These are phyloP conservation scores for Karstenula rhodostoma DNA, from an alignment of 2,329 filamentous ascomycete genomes.

Conservation along the genomic window DNA sequence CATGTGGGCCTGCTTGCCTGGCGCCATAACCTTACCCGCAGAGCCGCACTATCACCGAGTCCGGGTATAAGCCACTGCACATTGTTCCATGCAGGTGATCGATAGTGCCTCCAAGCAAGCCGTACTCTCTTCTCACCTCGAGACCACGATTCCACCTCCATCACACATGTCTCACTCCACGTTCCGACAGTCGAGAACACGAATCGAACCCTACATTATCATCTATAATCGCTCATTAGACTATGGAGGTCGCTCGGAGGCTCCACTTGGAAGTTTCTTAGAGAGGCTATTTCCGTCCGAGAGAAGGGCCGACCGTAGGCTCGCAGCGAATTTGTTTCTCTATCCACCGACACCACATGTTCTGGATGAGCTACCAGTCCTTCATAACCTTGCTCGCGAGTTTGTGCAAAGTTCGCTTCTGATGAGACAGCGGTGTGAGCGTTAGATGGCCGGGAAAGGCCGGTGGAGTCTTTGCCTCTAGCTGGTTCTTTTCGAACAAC, in stretches of 20 bases:
- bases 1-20: not conserved
- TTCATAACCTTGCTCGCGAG: not conserved
- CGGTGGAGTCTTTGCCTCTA: not conserved
- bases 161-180: too few relatives aligned
- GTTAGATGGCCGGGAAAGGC: not conserved
- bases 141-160: too few relatives aligned
- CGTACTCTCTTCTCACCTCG: too few relatives aligned
- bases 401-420: not conserved
- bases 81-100: not conserved
- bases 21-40: not conserved
- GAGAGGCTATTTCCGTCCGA: not conserved
- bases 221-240: not conserved
- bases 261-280: not conserved
- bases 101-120: not conserved
- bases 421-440: too few relatives aligned
- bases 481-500: not conserved
- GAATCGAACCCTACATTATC: not conserved
- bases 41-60: not conserved
- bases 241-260: not conserved
- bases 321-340: not conserved
- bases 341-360: not conserved
- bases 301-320: not conserved
- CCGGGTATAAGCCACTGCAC: not conserved
- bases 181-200: not conserved
- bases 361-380: not conserved